A percentile compares a stretch with the other conserved stretches of the same genome.
These are phyloP conservation scores for Pseudogymnoascus sp. DNA, from an alignment of 2,329 filamentous ascomycete species.

Conservation along the genomic window DNA sequence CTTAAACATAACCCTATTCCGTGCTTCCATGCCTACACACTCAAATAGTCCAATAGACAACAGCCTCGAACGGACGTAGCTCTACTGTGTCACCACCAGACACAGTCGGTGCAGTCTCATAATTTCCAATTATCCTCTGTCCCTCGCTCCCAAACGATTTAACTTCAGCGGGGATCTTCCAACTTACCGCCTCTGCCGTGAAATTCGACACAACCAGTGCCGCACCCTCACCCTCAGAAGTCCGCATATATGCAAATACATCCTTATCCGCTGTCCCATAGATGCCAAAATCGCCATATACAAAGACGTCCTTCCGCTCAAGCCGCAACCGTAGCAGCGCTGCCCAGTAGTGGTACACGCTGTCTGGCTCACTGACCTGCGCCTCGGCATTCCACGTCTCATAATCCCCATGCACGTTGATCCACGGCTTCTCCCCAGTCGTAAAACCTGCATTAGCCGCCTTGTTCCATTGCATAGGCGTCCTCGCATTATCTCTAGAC, in stretches of 20 bases:
- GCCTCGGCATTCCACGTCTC: conserved; percentile 50
- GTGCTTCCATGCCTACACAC: not conserved
- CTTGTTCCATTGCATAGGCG: conserved; percentile 64
- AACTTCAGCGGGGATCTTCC: conserved; percentile 11
- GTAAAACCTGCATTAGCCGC: conserved; percentile 57
- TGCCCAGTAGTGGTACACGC: conserved; percentile 54
- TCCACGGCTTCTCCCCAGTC: conserved; percentile 53
- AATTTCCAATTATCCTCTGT: conserved; percentile 15
- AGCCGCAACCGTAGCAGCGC: conserved; percentile 52
- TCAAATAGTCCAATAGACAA: conserved; percentile 10
- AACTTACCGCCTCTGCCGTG: conserved; percentile 12
- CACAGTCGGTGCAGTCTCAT: conserved; percentile 2
- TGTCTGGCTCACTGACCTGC: conserved; percentile 40
- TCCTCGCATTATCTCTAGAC: conserved; percentile 60
- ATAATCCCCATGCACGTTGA: conserved; percentile 58
- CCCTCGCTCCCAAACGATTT: conserved; percentile 5
- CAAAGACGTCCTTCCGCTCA: conserved; percentile 50
- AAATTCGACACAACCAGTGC: conserved; percentile 18
- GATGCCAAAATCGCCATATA: conserved; percentile 56
- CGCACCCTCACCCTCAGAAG: conserved; percentile 10
- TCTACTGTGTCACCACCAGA: conserved; percentile 6
- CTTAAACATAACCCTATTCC: not conserved
- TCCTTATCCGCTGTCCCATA: conserved; percentile 41
- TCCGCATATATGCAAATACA: conserved; percentile 47
- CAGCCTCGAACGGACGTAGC: conserved; percentile 18